Conservation (phyloP, 2,329 filamentous ascomycete species). For the Arachnopeziza araneosa region DNA sequence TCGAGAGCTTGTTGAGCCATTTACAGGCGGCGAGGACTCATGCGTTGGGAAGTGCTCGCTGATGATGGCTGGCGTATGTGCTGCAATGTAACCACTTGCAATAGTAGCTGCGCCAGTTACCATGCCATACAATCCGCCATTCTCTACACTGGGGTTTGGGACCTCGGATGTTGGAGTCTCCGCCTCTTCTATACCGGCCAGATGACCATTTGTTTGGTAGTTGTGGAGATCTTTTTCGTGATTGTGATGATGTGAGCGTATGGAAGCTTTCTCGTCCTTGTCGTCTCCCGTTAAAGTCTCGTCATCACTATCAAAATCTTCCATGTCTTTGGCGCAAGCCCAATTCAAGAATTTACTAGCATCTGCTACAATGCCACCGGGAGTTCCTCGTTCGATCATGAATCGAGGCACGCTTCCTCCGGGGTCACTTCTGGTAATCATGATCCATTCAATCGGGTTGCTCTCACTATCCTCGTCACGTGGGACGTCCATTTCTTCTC, state of each 20-base stretch:
- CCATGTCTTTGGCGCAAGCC: constrained; percentile 44
- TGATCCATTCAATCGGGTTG: constrained; percentile 69
- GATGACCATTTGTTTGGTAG: constrained; percentile 27
- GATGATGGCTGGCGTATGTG: constrained; percentile 25
- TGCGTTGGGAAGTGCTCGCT: constrained; percentile 27
- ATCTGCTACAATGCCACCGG: constrained; percentile 58
- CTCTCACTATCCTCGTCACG: constrained; percentile 41
- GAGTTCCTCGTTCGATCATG: constrained; percentile 66
- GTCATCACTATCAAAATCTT: constrained; percentile 24
- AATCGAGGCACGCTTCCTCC: constrained; percentile 67
- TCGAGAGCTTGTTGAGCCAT: neutral
- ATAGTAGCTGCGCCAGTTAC: constrained; percentile 47
- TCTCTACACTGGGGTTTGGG: constrained; percentile 10
- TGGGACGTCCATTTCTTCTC: constrained; percentile 29
- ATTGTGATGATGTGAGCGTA: constrained; percentile 15
- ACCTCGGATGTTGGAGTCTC: constrained; percentile 4
- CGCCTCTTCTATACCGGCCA: constrained; percentile 22
- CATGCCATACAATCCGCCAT: constrained; percentile 49
- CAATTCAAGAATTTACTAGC: constrained; percentile 65
- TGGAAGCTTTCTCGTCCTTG: constrained; percentile 14
- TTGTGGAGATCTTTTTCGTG: constrained; percentile 30
- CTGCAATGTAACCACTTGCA: constrained; percentile 43
- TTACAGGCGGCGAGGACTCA: neutral
- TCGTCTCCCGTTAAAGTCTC: constrained; percentile 12
- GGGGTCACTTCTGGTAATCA: constrained; percentile 69